A percentile compares a stretch with the other conserved stretches of the same genome.
phyloP scores from a whole-genome alignment of 768 basidiomycete genomes.

The Lentinula guzmanii region DNA sequence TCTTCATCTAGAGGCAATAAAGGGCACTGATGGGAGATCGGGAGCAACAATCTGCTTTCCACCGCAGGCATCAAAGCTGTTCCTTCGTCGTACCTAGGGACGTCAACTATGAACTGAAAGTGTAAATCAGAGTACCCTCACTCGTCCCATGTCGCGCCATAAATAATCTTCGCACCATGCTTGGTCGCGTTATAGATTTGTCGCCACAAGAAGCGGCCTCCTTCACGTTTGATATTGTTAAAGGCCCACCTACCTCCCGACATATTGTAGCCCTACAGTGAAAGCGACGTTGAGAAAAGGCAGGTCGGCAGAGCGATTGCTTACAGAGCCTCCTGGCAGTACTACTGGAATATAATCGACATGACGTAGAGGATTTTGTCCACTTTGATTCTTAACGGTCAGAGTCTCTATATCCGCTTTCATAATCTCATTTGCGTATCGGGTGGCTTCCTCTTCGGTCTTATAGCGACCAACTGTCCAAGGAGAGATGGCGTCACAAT shows the following conservation, averaged over 20 bases:
- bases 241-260: constrained; percentile 66
- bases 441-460: constrained; percentile 54
- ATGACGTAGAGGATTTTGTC: constrained; percentile 27
- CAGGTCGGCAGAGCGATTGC: background rate
- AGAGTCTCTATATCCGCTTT: constrained; percentile 60
- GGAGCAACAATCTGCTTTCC: constrained; percentile 48
- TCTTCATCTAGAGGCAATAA: constrained; percentile 76
- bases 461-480: constrained; percentile 77
- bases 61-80: constrained; percentile 78
- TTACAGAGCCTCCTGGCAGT: constrained; percentile 59
- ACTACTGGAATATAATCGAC: constrained; percentile 81
- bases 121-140: constrained; percentile 11
- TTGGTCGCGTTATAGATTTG: constrained; percentile 66
- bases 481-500: constrained; percentile 77
- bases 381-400: constrained; percentile 36
- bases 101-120: background rate
- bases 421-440: constrained; percentile 56
- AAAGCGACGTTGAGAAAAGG: background rate
- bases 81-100: constrained; percentile 57
- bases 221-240: constrained; percentile 69
- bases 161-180: constrained; percentile 33
- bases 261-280: constrained; percentile 58
- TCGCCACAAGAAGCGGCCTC: constrained; percentile 75
- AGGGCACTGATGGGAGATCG: constrained; percentile 48
- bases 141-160: constrained; percentile 87